A percentile compares a stretch with the other conserved stretches of the same genome.
phyloP scores from a whole-genome alignment of 2,329 filamentous ascomycete species.

The Tolypocladium pustulatum region DNA sequence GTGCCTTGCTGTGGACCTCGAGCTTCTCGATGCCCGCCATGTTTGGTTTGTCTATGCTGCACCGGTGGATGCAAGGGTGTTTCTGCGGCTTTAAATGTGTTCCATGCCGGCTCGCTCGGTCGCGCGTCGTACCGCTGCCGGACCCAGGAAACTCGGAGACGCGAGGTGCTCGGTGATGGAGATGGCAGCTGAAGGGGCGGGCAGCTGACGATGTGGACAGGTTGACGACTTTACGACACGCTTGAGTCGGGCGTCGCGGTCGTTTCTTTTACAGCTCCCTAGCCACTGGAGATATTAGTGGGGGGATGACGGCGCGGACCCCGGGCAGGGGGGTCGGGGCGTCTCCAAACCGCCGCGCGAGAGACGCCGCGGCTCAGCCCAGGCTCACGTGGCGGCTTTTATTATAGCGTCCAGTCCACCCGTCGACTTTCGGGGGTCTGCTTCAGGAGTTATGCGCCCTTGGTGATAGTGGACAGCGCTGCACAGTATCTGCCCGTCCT shows the following conservation, averaged over 20 bases:
- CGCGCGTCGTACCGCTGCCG: not conserved
- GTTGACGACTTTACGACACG: not conserved
- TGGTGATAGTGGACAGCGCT: too few species aligned
- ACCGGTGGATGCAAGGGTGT: not conserved
- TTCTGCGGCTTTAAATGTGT: not conserved
- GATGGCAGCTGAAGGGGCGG: not conserved
- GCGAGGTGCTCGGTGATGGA: not conserved
- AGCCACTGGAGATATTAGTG: not conserved
- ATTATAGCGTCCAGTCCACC: too few species aligned
- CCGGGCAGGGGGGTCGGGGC: not conserved
- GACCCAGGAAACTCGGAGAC: not conserved
- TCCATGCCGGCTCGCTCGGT: constrained; percentile 2
- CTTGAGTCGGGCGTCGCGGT: not conserved
- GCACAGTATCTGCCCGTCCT: too few species aligned
- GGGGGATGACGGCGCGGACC: not conserved
- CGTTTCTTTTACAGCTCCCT: not conserved
- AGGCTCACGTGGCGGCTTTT: not conserved
- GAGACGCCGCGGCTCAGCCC: not conserved
- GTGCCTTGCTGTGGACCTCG: constrained; percentile 93
- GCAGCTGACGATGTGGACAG: not conserved
- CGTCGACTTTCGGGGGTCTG: not conserved
- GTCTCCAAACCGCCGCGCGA: constrained; percentile 2
- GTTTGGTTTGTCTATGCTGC: constrained; percentile 1
- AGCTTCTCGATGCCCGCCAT: constrained; percentile 97
- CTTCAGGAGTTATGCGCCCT: not conserved